Evolutionary conservation across 2,329 filamentous ascomycete genomes (phyloP).

Genomic region (Trichophyton schoenleinii): DNA sequence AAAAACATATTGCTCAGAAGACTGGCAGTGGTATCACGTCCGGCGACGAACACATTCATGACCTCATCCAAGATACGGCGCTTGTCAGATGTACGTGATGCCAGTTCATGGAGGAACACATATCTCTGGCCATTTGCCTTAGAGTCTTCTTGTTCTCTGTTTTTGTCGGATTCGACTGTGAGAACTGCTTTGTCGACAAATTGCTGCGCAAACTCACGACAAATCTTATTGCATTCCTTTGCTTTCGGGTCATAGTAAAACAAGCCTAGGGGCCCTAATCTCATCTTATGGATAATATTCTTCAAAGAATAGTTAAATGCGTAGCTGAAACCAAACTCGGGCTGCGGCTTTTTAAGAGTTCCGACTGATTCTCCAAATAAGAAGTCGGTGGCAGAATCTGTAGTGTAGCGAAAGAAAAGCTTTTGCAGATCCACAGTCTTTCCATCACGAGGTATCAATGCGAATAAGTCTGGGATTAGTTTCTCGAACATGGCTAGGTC

Average conservation of each 20-base stretch:
- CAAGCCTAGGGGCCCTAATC: slow-evolving; percentile 6
- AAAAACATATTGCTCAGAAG: slow-evolving; percentile 37
- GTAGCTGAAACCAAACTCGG: slow-evolving; percentile 5
- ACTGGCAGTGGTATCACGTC: slow-evolving; percentile 42
- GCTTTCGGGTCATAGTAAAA: slow-evolving; percentile 13
- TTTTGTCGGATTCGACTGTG: slow-evolving; percentile 39
- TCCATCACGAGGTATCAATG: not conserved
- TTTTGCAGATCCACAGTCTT: slow-evolving; percentile 44
- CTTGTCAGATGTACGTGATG: slow-evolving; percentile 46
- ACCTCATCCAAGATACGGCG: slow-evolving; percentile 60
- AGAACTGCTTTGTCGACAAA: slow-evolving; percentile 12
- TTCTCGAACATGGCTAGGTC: not conserved
- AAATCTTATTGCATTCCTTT: slow-evolving; percentile 12
- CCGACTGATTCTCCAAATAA: slow-evolving; percentile 58
- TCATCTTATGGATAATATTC: slow-evolving; percentile 18
- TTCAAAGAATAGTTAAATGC: slow-evolving; percentile 36
- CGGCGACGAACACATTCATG: slow-evolving; percentile 47
- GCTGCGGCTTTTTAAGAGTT: slow-evolving; percentile 33
- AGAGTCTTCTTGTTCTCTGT: slow-evolving; percentile 52
- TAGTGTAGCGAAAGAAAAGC: slow-evolving; percentile 52
- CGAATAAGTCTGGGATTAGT: not conserved
- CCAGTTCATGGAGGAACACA: slow-evolving; percentile 61
- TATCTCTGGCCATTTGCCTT: slow-evolving; percentile 51
- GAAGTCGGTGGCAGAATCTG: slow-evolving; percentile 71
- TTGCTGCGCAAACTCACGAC: slow-evolving; percentile 10